Evolutionary conservation across 306 rosid genomes (phyloP), one percentile per base, ranked within the genome.

Genomic region (Alnus glutinosa): DNA sequence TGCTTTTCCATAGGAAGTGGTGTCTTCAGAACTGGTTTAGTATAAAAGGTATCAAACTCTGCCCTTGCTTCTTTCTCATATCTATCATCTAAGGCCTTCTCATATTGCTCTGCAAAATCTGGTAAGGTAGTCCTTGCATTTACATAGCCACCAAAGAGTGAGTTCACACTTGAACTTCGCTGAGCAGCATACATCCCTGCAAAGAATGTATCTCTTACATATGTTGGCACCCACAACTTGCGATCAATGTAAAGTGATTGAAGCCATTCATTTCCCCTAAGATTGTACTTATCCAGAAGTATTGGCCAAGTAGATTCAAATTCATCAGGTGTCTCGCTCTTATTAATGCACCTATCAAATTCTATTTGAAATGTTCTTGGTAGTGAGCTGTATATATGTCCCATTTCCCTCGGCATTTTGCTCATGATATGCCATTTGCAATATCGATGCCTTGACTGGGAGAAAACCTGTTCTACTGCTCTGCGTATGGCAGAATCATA

Each of bases 31-130:
- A 75, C 68, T 46, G 79, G 78, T 73, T 74, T 74, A 16, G 83
- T 73, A 74, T 74, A 66, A 46, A 73, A 73, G 13, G 75, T 80
- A 54, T 80, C 61, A 18, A 74, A 66, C 75, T 74, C 83, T 46
- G 70, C 78, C 69, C 59, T 74, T 73, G 78, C 74, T 80, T 80
- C 78, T 80, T 64, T 79, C 79, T 80, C 78, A 42, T 66, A 80
- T 34, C 44, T 44, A 30, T 80, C 79, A 4, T 74, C 61, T 19
- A 64, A 55, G 42, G 79, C 83, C 55, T 75, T 55, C 32, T 74
- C 71, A 75, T 80, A 75, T 67, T 46, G 83, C 75, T 57, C 71
- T 10, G 63, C 64, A 48, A 75, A 69, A 67, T 74, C 79, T 10
- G 68, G 71, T 68, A 74, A 74, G 78, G 79, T 55, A 55, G 76